Evolutionary conservation across 805 yeast genomes (phyloP), one percentile per base, ranked within the genome.

Genomic region (Ogataea sp.): DNA sequence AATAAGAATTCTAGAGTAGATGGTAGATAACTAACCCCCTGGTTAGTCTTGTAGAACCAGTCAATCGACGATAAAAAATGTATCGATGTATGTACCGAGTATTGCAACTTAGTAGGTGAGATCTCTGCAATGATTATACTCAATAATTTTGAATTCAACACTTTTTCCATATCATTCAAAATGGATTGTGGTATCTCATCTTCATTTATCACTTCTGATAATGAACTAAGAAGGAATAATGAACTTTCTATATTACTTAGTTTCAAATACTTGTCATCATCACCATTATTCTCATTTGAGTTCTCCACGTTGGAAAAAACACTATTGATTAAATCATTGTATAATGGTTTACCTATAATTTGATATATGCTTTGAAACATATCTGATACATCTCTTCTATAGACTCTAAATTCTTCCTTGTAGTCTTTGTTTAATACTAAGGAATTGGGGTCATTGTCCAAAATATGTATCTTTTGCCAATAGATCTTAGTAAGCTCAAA

Each of bases 381-480:
- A 48, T 93, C 97, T 1, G 81, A 73, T 9, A 83, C 81, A 44
- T 83, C 90, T 25, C 75, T 62, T 48, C 97, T 70, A 57, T 77
- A 90, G 20, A 76, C 70, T 18, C 61, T 59, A 50, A 88, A 85
- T 46, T 82, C 94, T 17, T 70, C 68, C 41, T 64, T 56, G 20
- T 53, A 53, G 9, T 62, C 59, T 20, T 50, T 51, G 11, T 16
- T n/a, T n/a, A 7, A 4, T 4, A n/a, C n/a, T 7, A 10, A n/a
- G 13, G 14, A 7, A 17, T 59, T 50, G n/a, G n/a, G n/a, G 2
- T 56, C 55, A 7, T 51, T 50, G 5, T 56, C 52, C 28, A 64
- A 66, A 20, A 71, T 53, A 36, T 74, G 80, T 3, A 78, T 66
- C 48, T 87, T 86, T 3, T 67, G 63, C 80, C 93, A 81, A 57